Percentiles rank a stretch among this genome's conserved stretches.
These are phyloP conservation scores for Xylariomycetidae sp. DNA, from an alignment of 2,329 filamentous ascomycete genomes.

Conservation along the genomic window DNA sequence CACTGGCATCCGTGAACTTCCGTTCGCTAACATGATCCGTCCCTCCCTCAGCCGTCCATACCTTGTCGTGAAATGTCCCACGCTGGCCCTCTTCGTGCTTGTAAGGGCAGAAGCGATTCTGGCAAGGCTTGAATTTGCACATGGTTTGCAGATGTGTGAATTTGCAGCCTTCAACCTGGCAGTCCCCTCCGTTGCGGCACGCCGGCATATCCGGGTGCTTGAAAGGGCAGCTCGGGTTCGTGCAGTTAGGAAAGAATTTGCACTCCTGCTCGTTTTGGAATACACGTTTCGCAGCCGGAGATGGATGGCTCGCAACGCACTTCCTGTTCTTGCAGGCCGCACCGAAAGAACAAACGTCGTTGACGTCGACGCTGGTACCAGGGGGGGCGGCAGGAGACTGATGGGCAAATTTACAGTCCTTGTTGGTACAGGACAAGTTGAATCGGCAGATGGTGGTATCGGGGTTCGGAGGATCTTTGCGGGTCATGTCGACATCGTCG, in stretches of 20 bases:
- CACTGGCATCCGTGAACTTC: conserved; percentile 74
- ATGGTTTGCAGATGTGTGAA: conserved; percentile 81
- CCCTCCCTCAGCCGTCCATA: conserved; percentile 68
- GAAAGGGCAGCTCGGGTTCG: conserved; percentile 83
- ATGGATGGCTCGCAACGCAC: conserved; percentile 87
- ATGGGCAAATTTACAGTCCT: conserved; percentile 88
- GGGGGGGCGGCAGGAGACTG: conserved; percentile 87
- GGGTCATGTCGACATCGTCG: conserved; percentile 61
- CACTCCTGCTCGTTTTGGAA: conserved; percentile 83
- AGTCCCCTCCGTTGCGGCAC: conserved; percentile 89
- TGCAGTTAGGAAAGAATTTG: conserved; percentile 88
- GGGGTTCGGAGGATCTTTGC: conserved; percentile 51
- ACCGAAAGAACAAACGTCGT: conserved; percentile 77
- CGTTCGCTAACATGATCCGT: conserved; percentile 78
- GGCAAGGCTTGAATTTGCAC: conserved; percentile 89
- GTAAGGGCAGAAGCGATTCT: conserved; percentile 82
- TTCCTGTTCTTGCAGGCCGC: conserved; percentile 95
- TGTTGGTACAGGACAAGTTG: conserved; percentile 83
- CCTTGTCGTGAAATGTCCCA: conserved; percentile 79
- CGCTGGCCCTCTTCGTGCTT: conserved; percentile 90
- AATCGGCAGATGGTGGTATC: conserved; percentile 78
- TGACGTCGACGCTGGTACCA: conserved; percentile 71
- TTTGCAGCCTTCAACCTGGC: conserved; percentile 75
- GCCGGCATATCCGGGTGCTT: conserved; percentile 81
- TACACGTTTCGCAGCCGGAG: conserved; percentile 72